Evolutionary conservation across 164 flowering plant species (phyloP).

Genomic region (Malania oleifera): DNA sequence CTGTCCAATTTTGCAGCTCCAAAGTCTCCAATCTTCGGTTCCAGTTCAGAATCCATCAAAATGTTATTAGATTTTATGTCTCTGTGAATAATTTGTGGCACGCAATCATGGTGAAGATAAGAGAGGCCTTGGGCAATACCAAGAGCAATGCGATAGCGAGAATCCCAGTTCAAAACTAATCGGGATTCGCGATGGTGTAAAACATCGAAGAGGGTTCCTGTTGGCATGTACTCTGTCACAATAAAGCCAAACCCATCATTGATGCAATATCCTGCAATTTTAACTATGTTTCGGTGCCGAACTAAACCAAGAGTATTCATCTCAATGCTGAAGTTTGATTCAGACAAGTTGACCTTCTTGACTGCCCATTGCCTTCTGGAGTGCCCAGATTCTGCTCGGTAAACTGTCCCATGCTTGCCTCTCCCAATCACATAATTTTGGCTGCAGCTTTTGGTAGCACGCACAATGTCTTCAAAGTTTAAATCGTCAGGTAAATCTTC

Average conservation of each 20-base stretch:
- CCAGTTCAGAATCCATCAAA: slow-evolving; percentile 32
- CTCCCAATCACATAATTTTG: slow-evolving; percentile 26
- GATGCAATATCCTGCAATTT: slow-evolving; percentile 26
- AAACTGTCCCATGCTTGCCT: slow-evolving; percentile 31
- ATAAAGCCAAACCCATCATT: slow-evolving; percentile 26
- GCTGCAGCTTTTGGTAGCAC: slow-evolving; percentile 28
- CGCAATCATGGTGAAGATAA: slow-evolving; percentile 37
- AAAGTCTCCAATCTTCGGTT: slow-evolving; percentile 35
- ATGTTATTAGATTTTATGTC: slow-evolving; percentile 30
- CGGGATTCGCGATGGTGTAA: slow-evolving; percentile 15
- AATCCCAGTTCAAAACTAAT: slow-evolving; percentile 20
- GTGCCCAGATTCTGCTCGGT: slow-evolving; percentile 16
- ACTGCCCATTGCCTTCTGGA: slow-evolving; percentile 27
- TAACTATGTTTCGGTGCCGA: slow-evolving; percentile 26
- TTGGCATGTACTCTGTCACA: slow-evolving; percentile 23
- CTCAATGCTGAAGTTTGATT: slow-evolving; percentile 19
- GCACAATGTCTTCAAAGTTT: slow-evolving; percentile 29
- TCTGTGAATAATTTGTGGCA: slow-evolving; percentile 26
- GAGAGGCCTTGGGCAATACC: slow-evolving; percentile 36
- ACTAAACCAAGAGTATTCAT: slow-evolving; percentile 22
- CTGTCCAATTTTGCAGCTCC: slow-evolving; percentile 22
- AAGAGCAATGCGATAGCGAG: slow-evolving; percentile 20
- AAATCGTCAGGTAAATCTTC: slow-evolving; percentile 27
- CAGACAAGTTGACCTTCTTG: slow-evolving; percentile 25
- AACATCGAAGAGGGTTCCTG: slow-evolving; percentile 25